These are phyloP conservation scores for Ascoidea asiatica DNA, from an alignment of 805 yeast genomes.

Conservation along the genomic window DNA sequence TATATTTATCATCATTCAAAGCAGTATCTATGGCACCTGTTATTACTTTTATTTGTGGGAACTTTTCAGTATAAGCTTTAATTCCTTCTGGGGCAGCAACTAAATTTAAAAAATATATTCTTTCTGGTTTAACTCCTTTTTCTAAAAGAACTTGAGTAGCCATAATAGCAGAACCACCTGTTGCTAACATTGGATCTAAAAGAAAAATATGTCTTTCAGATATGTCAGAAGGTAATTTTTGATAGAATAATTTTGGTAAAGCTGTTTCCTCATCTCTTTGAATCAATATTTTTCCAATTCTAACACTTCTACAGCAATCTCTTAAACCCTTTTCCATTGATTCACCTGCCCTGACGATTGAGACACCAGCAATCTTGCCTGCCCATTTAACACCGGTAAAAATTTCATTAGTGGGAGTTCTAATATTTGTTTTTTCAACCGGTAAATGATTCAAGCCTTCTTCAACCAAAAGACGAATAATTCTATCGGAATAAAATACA, in stretches of 20 bases:
- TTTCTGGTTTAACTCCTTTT: slow-evolving; percentile 78
- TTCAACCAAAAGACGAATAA: slow-evolving; percentile 86
- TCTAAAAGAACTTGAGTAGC: slow-evolving; percentile 83
- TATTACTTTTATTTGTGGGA: slow-evolving; percentile 76
- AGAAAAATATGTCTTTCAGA: slow-evolving; percentile 77
- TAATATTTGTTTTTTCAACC: slow-evolving; percentile 51
- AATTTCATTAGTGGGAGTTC: slow-evolving; percentile 62
- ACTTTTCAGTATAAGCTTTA: slow-evolving; percentile 56
- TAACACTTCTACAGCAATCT: slow-evolving; percentile 91
- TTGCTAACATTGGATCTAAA: slow-evolving; percentile 95
- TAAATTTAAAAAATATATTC: slow-evolving; percentile 81
- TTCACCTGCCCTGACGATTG: slow-evolving; percentile 97
- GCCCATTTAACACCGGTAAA: slow-evolving; percentile 69
- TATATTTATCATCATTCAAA: slow-evolving; percentile 72
- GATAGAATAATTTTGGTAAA: slow-evolving; percentile 79
- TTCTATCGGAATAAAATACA: slow-evolving; percentile 89
- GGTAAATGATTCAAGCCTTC: slow-evolving; percentile 93
- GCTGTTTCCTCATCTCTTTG: slow-evolving; percentile 99
- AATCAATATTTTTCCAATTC: slow-evolving; percentile 91
- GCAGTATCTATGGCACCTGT: slow-evolving; percentile 90
- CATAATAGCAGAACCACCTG: slow-evolving; percentile 97
- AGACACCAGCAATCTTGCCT: slow-evolving; percentile 96
- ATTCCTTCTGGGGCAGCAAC: slow-evolving; percentile 95
- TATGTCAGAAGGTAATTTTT: slow-evolving; percentile 88
- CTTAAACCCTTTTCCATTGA: slow-evolving; percentile 98